A percentile compares a stretch with the other conserved stretches of the same genome.
Conservation (phyloP, 441 rosid genomes). For the Eruca vesicaria region DNA sequence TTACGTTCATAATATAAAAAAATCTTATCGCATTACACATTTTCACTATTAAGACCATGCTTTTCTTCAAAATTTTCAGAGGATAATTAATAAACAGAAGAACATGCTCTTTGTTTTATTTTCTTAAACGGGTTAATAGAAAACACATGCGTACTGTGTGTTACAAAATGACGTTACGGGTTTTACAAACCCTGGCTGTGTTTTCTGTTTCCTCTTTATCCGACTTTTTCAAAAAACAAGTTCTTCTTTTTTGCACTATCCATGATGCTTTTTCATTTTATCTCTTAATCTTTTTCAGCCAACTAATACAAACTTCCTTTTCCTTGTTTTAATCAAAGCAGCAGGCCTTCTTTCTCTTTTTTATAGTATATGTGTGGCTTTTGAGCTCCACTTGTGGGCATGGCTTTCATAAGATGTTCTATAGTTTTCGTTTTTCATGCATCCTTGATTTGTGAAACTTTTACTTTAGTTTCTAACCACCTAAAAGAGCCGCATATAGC, state of each 20-base stretch:
- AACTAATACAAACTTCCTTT: constrained; percentile 11
- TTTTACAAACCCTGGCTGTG: background rate
- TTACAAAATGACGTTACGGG: constrained; percentile 19
- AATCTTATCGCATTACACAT: constrained; percentile 17
- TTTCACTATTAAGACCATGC: background rate
- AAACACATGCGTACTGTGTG: constrained; percentile 21
- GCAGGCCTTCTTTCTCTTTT: constrained; percentile 6
- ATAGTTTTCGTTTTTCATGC: background rate
- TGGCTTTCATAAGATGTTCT: background rate
- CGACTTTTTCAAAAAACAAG: background rate
- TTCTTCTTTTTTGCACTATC: constrained; percentile 7
- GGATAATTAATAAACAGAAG: background rate
- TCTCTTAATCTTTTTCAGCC: background rate
- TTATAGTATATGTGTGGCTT: background rate
- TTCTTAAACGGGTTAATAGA: background rate
- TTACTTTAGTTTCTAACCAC: constrained; percentile 22
- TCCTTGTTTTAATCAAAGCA: background rate
- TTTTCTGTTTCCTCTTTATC: constrained; percentile 19
- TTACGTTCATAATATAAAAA: background rate
- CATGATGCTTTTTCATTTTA: background rate
- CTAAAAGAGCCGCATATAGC: background rate
- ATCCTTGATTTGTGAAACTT: constrained; percentile 24
- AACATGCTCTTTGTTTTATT: background rate
- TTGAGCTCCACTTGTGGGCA: constrained; percentile 3
- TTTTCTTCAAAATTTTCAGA: background rate